Evolutionary conservation across 352 stramenopile species (phyloP).

Genomic region (Phytophthora ohioensis): DNA sequence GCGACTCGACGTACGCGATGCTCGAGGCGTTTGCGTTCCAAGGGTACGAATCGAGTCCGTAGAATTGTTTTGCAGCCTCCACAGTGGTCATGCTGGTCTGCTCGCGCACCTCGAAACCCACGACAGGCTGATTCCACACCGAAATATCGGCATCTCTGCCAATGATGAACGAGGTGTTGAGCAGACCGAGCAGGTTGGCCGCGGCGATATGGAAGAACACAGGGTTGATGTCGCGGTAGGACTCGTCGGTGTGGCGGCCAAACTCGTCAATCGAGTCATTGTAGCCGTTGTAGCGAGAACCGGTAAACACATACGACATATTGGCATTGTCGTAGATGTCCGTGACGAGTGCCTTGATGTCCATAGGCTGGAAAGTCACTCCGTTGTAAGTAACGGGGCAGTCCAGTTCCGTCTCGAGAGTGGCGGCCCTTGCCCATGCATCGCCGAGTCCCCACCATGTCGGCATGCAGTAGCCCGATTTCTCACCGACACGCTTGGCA

Average conservation of each 20-base stretch:
- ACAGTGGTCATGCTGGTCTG: conserved; percentile 25
- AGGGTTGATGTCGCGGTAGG: conserved; percentile 47
- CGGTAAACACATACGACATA: not conserved
- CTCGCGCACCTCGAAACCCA: conserved; percentile 41
- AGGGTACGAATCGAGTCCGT: no score
- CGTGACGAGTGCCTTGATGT: conserved; percentile 47
- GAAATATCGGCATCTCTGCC: conserved; percentile 33
- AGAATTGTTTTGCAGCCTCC: conserved; percentile 15
- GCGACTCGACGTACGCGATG: no score
- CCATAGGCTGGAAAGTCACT: conserved; percentile 44
- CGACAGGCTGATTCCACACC: conserved; percentile 58
- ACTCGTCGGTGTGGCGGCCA: conserved; percentile 37
- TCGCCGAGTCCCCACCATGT: conserved; percentile 44
- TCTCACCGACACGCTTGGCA: conserved; percentile 22
- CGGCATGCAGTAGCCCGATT: conserved; percentile 39
- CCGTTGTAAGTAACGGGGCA: conserved; percentile 38
- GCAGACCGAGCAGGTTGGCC: conserved; percentile 44
- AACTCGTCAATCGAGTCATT: conserved; percentile 36
- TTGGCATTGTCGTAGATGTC: conserved; percentile 34
- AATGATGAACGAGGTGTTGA: conserved; percentile 47
- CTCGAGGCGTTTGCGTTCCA: no score
- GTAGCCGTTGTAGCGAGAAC: conserved; percentile 32
- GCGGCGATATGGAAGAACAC: conserved; percentile 47
- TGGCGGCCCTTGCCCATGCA: no score
- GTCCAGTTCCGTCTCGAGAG: no score